Evolutionary conservation across 345 rosid species (phyloP).

Genomic region (Capsella bursapastoris): DNA sequence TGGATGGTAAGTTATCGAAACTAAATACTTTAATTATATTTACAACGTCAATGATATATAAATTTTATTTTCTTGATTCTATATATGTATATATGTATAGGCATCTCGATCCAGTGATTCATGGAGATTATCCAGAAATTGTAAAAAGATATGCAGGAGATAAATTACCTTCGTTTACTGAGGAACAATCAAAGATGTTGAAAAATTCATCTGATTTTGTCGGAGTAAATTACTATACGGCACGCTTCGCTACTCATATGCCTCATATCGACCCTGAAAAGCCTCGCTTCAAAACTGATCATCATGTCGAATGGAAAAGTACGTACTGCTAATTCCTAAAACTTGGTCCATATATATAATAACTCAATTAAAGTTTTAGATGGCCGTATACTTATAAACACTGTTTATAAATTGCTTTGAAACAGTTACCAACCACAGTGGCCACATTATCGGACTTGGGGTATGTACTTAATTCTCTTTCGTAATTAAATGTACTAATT

Average conservation of each 20-base stretch:
- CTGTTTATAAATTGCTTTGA: conserved; percentile 2
- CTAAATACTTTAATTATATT: too few relatives aligned
- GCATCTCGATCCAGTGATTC: conserved; percentile 46
- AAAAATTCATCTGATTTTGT: conserved; percentile 44
- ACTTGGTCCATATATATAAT: neutral
- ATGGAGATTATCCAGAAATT: conserved; percentile 45
- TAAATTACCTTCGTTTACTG: conserved; percentile 41
- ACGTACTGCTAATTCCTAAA: conserved; percentile 6
- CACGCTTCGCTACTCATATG: conserved; percentile 27
- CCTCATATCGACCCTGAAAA: conserved; percentile 37
- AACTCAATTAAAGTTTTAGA: neutral
- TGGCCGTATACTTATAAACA: conserved; percentile 18
- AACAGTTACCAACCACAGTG: conserved; percentile 45
- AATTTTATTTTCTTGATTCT: neutral
- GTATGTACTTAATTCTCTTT: conserved; percentile 26
- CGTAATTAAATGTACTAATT: neutral
- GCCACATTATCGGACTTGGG: conserved; percentile 40
- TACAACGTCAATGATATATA: too few relatives aligned
- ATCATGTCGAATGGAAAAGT: conserved; percentile 43
- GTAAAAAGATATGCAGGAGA: conserved; percentile 40
- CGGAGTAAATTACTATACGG: conserved; percentile 43
- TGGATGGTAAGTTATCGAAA: conserved; percentile 35
- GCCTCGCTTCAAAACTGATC: conserved; percentile 46
- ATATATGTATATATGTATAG: conserved; percentile 27
- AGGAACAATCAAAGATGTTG: conserved; percentile 42